Evolutionary conservation across 768 basidiomycete genomes (phyloP), one percentile per base, ranked within the genome.

Genomic region (Collybiopsis luxurians): DNA sequence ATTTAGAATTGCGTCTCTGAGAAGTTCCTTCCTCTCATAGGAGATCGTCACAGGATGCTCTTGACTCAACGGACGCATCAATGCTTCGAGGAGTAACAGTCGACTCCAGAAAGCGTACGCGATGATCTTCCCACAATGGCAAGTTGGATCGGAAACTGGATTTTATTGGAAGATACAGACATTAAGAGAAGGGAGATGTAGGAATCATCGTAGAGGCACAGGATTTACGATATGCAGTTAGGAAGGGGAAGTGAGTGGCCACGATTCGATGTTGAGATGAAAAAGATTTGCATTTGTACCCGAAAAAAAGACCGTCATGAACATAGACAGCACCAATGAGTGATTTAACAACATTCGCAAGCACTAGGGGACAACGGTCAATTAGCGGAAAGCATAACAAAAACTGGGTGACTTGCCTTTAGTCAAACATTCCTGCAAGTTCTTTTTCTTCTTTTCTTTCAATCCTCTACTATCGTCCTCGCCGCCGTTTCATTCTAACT

Each of bases 241-340:
- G 76, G 65, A 1, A 86, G 66, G 0, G 79, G 72, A 55, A 75
- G n/a, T n/a, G n/a, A n/a, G n/a, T n/a, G n/a, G 63, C 84, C 86
- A 89, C n/a, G 19, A 28, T 49, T 76, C 77, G 31, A 90, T 63
- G 2, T 84, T 85, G 9, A 90, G 70, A 53, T 75, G 79, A 59
- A 90, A 90, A 45, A 82, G 72, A 55, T 78, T 75, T 47, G 71
- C 73, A 86, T 59, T 85, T 79, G 50, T 83, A 78, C 0, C 81
- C 86, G 1, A 85, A 71, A 44, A 80, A 74, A 49, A 87, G 82
- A 9, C 84, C 79, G 0, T 89, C 88, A 57, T 86, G 79, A 3
- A 88, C 67, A 67, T 86, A 89, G 0, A 87, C 80, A 4, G 90
- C 91, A 0, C 92, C 93, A 26, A 93, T 86, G 13, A 92, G 71